Evolutionary conservation across 2,329 filamentous ascomycete species (phyloP).

Genomic region (Fusarium sp.): DNA sequence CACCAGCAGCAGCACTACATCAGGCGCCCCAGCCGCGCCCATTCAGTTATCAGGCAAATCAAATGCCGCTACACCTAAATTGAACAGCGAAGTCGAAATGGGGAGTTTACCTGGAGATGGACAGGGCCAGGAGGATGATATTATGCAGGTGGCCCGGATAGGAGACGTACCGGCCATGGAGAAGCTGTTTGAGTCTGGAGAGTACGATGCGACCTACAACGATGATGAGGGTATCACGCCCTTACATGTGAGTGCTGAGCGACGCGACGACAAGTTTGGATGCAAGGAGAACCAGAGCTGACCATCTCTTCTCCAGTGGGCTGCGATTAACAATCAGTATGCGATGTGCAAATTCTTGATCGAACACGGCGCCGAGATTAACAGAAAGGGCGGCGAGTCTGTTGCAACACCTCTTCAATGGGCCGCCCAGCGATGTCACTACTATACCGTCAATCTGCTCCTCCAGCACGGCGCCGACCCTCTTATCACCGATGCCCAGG

Average conservation of each 20-base stretch:
- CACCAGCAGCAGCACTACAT: constrained; percentile 52
- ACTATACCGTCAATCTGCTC: constrained; percentile 94
- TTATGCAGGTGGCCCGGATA: constrained; percentile 94
- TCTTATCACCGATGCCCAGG: constrained; percentile 91
- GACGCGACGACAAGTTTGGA: not conserved
- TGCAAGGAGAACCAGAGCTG: constrained; percentile 16
- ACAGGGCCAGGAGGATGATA: constrained; percentile 73
- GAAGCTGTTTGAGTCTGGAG: constrained; percentile 87
- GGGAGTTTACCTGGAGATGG: constrained; percentile 62
- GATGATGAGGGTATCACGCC: constrained; percentile 97
- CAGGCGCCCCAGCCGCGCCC: constrained; percentile 60
- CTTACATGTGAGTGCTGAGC: constrained; percentile 78
- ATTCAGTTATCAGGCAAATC: constrained; percentile 70
- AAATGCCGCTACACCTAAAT: constrained; percentile 66
- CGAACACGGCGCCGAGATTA: constrained; percentile 87
- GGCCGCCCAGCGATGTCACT: constrained; percentile 96
- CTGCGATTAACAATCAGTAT: constrained; percentile 98
- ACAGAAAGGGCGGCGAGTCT: constrained; percentile 95
- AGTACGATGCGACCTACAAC: constrained; percentile 84
- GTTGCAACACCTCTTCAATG: constrained; percentile 95
- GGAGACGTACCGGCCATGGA: constrained; percentile 91
- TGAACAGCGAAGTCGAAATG: constrained; percentile 72
- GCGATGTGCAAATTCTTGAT: constrained; percentile 97
- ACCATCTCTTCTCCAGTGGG: constrained; percentile 77
- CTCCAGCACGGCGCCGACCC: constrained; percentile 94